Evolutionary conservation across 1,139 yeast species (phyloP), one percentile per base, ranked within the genome.

Genomic region (Ogataea hybrid): DNA sequence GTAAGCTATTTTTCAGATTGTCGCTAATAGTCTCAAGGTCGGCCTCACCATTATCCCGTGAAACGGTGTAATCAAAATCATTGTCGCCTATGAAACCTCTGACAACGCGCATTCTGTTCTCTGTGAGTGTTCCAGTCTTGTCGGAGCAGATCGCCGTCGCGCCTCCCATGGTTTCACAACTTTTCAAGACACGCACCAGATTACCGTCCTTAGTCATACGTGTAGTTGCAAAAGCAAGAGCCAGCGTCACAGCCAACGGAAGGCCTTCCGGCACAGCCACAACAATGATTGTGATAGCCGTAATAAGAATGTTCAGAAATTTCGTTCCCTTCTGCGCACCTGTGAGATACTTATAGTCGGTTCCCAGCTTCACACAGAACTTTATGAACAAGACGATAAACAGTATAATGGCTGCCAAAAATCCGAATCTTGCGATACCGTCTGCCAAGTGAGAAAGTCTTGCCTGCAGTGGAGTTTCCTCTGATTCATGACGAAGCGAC

Each of bases 211-310:
- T 87, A 20, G 96, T 90, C 98, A 92, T 92, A 65, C 97, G 77
- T 9, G 96, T 90, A 3, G 98, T 92, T 2, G 98, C 98, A 70
- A 92, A 92, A 0, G 98, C 98, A 54, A 92, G 73, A 0, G 98
- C 96, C 39, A 92, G 72, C 0, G 98, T 92, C 18, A 92, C 98
- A 0, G 98, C 98, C 44, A 92, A 71, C 0, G 98, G 98, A 48
- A 92, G 75, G 44, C 98, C 98, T 68, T 94, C 99, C 2, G 99
- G 99, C 14, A 92, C 96, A 0, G 98, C 99, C 40, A 92, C 98
- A 15, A 92, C 98, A 31, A 92, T 81, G 54, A 92, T 79, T 0
- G 98, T 89, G 48, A 92, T 84, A 1, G 97, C 84, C 27, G 95
- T 87, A 57, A 92, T 94, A 52, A 94, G 72, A 46, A 92, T 86